phyloP scores from a whole-genome alignment of 495 filamentous ascomycete genomes.

The Hypoxylon perforatum region DNA sequence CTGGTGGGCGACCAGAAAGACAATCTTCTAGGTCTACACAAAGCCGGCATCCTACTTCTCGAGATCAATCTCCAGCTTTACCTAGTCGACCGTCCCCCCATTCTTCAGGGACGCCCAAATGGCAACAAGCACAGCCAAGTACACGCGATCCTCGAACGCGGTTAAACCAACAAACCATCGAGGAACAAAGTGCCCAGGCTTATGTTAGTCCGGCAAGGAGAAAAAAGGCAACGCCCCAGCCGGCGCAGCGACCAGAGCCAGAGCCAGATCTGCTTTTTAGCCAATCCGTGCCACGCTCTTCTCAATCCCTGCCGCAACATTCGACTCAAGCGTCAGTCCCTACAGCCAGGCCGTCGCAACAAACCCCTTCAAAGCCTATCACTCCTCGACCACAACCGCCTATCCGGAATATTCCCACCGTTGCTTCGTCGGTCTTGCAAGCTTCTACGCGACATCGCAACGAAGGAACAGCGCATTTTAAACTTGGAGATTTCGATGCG shows the following conservation, averaged over 20 bases:
- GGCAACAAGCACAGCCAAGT: constrained; percentile 59
- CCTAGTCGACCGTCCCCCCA: constrained; percentile 44
- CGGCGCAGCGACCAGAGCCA: constrained; percentile 54
- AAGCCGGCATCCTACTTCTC: constrained; percentile 37
- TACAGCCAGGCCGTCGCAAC: constrained; percentile 18
- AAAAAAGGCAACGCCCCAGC: constrained; percentile 68
- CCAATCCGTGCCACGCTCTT: constrained; percentile 43
- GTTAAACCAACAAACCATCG: constrained; percentile 75
- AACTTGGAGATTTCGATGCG: constrained; percentile 88
- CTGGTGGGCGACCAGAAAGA: constrained; percentile 61
- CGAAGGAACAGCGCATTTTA: constrained; percentile 87
- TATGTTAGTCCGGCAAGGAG: constrained; percentile 91
- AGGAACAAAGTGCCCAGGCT: constrained; percentile 84
- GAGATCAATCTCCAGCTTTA: constrained; percentile 60
- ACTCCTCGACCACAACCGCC: constrained; percentile 46
- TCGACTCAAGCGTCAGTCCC: constrained; percentile 23
- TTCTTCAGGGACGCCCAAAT: constrained; percentile 47
- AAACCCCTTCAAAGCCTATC: constrained; percentile 38
- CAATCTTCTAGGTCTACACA: constrained; percentile 48
- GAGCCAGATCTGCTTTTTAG: constrained; percentile 70
- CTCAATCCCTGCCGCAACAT: constrained; percentile 34
- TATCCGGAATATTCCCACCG: constrained; percentile 66
- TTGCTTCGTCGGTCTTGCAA: constrained; percentile 74
- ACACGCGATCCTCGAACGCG: constrained; percentile 66
- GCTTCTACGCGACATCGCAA: constrained; percentile 79